These are phyloP conservation scores for Gynandropsis gynandra DNA, from an alignment of 345 rosid genomes.

Conservation along the genomic window DNA sequence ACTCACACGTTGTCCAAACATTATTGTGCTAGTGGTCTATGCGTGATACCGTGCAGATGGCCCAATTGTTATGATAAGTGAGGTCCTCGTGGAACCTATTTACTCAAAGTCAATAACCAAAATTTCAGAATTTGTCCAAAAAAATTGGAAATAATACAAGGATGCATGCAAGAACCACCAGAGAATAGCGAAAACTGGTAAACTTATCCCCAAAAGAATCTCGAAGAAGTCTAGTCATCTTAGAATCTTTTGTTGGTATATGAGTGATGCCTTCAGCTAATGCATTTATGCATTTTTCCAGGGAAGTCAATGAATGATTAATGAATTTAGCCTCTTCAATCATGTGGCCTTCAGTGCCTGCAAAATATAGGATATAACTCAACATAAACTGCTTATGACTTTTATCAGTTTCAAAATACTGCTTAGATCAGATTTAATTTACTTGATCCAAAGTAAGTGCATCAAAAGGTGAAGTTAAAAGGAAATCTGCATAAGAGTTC, in stretches of 20 bases:
- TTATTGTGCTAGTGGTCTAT: constrained; percentile 85
- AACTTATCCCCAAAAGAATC: constrained; percentile 87
- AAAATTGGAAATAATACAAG: background rate
- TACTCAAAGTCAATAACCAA: constrained; percentile 18
- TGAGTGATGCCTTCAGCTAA: constrained; percentile 88
- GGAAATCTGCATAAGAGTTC: background rate
- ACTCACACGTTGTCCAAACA: constrained; percentile 94
- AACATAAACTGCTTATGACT: too few relatives aligned
- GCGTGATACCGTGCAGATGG: constrained; percentile 72
- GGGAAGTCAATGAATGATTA: constrained; percentile 82
- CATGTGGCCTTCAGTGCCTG: constrained; percentile 80
- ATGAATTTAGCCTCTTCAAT: constrained; percentile 95
- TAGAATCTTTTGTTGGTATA: constrained; percentile 91
- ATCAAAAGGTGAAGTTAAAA: too few relatives aligned
- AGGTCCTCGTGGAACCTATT: constrained; percentile 86
- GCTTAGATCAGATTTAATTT: too few relatives aligned
- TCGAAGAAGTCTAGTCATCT: constrained; percentile 87
- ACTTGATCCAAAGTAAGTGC: too few relatives aligned
- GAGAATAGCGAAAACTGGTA: background rate
- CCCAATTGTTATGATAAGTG: constrained; percentile 79
- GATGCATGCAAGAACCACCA: background rate
- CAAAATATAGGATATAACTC: too few relatives aligned
- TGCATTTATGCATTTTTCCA: constrained; percentile 94
- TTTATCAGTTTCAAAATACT: too few relatives aligned
- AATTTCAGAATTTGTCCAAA: background rate